Conservation (phyloP, 176 grass and related monocot species). For the Pharus latifolius region DNA sequence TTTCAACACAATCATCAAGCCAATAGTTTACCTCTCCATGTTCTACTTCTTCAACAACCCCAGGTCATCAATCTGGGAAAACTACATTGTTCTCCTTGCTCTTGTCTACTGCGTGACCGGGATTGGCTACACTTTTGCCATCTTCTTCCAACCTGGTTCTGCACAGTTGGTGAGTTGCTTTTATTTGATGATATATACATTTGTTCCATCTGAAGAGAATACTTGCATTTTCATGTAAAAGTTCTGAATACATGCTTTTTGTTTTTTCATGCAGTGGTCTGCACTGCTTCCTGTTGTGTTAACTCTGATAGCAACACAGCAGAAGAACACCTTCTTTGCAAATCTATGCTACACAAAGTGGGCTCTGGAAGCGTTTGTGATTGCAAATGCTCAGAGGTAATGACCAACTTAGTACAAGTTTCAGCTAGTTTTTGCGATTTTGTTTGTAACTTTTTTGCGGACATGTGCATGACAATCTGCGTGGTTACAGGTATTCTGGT, state of each 20-base stretch:
- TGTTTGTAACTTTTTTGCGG: too few species aligned
- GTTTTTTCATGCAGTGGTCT: conserved; percentile 58
- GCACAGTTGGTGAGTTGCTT: conserved; percentile 55
- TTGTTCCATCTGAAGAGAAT: neutral
- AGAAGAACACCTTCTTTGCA: conserved; percentile 34
- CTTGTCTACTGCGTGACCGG: conserved; percentile 82
- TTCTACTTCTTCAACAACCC: conserved; percentile 98
- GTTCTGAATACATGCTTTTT: neutral
- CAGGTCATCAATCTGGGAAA: conserved; percentile 68
- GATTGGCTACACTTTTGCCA: conserved; percentile 80
- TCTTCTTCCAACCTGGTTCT: conserved; percentile 75
- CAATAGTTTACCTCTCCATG: conserved; percentile 85
- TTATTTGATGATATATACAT: neutral
- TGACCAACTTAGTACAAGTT: neutral
- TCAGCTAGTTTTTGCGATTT: neutral
- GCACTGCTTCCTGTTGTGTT: conserved; percentile 70
- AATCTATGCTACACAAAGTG: conserved; percentile 92
- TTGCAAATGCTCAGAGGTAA: conserved; percentile 63
- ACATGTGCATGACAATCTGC: neutral
- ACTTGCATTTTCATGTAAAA: neutral
- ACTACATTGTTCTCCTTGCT: conserved; percentile 62
- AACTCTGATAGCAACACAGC: conserved; percentile 62
- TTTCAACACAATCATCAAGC: conserved; percentile 84
- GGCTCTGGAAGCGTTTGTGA: conserved; percentile 78
- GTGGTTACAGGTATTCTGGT: conserved; percentile 45